Evolutionary conservation across 2,329 filamentous ascomycete genomes (phyloP), one percentile per base, ranked within the genome.

Genomic region (Massarina eburnea): DNA sequence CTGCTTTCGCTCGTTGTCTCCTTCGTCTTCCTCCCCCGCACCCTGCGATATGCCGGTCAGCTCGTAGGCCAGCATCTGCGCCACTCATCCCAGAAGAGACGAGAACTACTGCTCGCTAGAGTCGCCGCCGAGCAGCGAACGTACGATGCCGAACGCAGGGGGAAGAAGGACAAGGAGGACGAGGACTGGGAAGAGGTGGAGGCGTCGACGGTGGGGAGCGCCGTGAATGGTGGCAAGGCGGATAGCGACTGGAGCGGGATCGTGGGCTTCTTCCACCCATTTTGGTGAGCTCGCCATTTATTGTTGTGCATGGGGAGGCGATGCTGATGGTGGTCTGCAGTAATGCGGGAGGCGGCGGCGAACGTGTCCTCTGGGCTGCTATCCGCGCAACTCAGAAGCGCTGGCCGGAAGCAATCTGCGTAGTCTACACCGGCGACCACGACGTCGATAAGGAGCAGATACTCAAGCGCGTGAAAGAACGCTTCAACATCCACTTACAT

Each of bases 231-330:
- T 36, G 71, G 67, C 20, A 68, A 66, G 46, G 63, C 67, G 9
- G 76, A 79, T 47, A 75, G 80, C 55, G 79, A 86, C 36, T 96
- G 89, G 88, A 78, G 85, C 51, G 91, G 91, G 24, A 84, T 96
- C 42, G 83, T 97, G 52, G 94, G 90, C 37, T 97, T 99, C 79
- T 96, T 99, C 67, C 94, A 99, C 70, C 94, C 94, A 1, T 99
- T 96, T 70, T 97, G 94, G 89, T 92, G 76, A 53, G 80, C 64
- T 39, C 12, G 24, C 19, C 21, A 33, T 18, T 9, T 22, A 2
- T 14, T n/a, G 32, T 8, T 20, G 14, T 3, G n/a, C 7, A 3
- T 21, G 18, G 12, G 14, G 1, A 7, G 21, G 19, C 27, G 6
- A 33, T 61, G 69, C 32, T 68, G 47, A 45, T 24, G 21, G 24